Evolutionary conservation across 352 stramenopile genomes (phyloP), one percentile per base, ranked within the genome.

Genomic region (Globisporangium abappressorium): DNA sequence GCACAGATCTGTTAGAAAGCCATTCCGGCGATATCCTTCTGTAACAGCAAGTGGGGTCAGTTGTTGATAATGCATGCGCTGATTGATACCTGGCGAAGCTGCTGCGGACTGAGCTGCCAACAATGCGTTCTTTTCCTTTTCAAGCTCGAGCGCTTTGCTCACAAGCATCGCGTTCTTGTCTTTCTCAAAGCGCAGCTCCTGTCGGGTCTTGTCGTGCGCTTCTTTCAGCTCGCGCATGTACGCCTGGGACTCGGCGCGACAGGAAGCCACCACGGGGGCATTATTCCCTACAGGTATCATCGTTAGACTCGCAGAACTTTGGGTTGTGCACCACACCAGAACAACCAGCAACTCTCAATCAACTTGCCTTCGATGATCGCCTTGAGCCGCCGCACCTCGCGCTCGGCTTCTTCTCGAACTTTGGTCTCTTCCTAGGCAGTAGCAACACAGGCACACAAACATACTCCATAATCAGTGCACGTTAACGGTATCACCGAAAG

Each of bases 81-180:
- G 4, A 1, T 9, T n/a, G 4, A 1, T 67, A 67, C 62, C 62
- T 68, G 34, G 24, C 14, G 47, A 20, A 2, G 43, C 8, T 6
- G n/a, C 46, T 6, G 59, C 24, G 43, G 63, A 38, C 28, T 51
- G 26, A 14, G 38, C 22, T n/a, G 70, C 62, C 15, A 85, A 69
- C 1, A 90, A 56, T n/a, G 70, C 74, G 49, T 75, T 91, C 66
- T 93, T 91, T 61, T 90, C 81, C 11, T 80, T 81, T 61, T 93
- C 85, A 0, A 93, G 79, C 60, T 93, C 81, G 0, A 93, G 64
- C 1, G 83, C 85, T 43, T 89, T 88, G 38, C 73, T 78, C 20
- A 93, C 78, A 36, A 91, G 73, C 55, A 80, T 82, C 36, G 80
- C 85, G 53, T 93, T 93, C 70, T 91, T 92, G 18, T 90, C 82